Percentiles rank a stretch among this genome's conserved stretches.
phyloP scores from a whole-genome alignment of 345 rosid genomes.

The Firmiana major region DNA sequence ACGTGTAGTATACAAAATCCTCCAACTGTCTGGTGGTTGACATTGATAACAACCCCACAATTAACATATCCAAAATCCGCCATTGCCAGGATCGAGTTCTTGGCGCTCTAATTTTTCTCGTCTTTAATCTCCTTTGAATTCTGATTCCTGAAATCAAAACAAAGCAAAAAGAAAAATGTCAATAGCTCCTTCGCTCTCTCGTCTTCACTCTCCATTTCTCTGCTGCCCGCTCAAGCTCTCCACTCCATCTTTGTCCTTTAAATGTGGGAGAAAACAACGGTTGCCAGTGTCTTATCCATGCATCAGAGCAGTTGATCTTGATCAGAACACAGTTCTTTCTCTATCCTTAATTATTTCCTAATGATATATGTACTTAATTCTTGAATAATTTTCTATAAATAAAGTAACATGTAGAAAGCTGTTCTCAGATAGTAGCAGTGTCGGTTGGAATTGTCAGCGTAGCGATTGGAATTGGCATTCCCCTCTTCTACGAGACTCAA shows the following conservation, averaged over 20 bases:
- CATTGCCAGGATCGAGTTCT: background rate
- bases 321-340: constrained; percentile 68
- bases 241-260: constrained; percentile 21
- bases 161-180: constrained; percentile 34
- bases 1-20: background rate
- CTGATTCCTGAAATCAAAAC: background rate
- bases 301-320: constrained; percentile 68
- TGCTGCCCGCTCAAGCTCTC: constrained; percentile 42
- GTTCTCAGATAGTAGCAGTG: constrained; percentile 67
- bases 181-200: constrained; percentile 39
- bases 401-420: background rate
- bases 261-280: constrained; percentile 35
- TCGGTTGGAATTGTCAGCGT: constrained; percentile 82
- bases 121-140: background rate
- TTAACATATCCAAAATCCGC: background rate
- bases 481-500: constrained; percentile 76
- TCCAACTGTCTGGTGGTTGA: background rate
- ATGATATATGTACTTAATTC: background rate
- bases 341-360: background rate
- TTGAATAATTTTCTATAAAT: background rate
- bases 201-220: constrained; percentile 59
- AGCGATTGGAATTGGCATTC: constrained; percentile 82
- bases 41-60: background rate
- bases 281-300: constrained; percentile 44
- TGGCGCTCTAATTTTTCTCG: background rate